A percentile compares a stretch with the other conserved stretches of the same genome.
Conservation (phyloP, 73 alveolate species). For the Vitrella brassicaformis region DNA sequence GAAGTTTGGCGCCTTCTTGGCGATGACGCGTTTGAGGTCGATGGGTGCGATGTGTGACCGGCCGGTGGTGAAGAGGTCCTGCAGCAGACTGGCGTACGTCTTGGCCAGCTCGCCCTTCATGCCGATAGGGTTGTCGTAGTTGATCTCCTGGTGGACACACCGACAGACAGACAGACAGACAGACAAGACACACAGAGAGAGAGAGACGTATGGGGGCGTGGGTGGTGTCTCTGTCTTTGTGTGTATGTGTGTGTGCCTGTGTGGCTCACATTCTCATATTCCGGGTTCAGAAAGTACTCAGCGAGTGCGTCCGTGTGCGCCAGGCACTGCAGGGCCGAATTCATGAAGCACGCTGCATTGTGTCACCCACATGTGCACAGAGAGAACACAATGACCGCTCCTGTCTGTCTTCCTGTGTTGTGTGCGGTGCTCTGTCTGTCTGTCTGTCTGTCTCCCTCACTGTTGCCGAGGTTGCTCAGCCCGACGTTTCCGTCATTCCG, state of each 20-base stretch:
- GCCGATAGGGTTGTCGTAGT: slow-evolving; percentile 17
- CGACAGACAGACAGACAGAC: not conserved
- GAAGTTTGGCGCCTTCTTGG: no score
- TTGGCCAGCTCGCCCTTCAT: slow-evolving; percentile 42
- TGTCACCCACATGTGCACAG: not conserved
- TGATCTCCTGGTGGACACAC: slow-evolving; percentile 12
- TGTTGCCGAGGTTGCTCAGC: not conserved
- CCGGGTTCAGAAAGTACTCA: slow-evolving; percentile 2
- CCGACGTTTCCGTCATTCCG: not conserved
- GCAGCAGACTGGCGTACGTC: slow-evolving; percentile 17
- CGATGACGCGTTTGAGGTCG: no score
- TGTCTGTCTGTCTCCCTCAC: not conserved
- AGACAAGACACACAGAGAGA: not conserved
- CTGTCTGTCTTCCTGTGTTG: not conserved
- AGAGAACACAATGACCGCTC: not conserved
- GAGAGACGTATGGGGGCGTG: not conserved
- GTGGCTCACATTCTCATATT: not conserved
- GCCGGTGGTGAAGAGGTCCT: slow-evolving; percentile 31
- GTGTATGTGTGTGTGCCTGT: not conserved
- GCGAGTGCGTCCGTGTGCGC: slow-evolving; percentile 9
- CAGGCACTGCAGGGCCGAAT: slow-evolving; percentile 20
- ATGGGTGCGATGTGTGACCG: no score
- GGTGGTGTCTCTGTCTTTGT: not conserved
- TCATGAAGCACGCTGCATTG: slow-evolving; percentile 21
- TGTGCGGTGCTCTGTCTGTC: not conserved